A percentile compares a stretch with the other conserved stretches of the same genome.
Conservation (phyloP, 768 basidiomycete species). For the Ephemerocybe angulata region DNA sequence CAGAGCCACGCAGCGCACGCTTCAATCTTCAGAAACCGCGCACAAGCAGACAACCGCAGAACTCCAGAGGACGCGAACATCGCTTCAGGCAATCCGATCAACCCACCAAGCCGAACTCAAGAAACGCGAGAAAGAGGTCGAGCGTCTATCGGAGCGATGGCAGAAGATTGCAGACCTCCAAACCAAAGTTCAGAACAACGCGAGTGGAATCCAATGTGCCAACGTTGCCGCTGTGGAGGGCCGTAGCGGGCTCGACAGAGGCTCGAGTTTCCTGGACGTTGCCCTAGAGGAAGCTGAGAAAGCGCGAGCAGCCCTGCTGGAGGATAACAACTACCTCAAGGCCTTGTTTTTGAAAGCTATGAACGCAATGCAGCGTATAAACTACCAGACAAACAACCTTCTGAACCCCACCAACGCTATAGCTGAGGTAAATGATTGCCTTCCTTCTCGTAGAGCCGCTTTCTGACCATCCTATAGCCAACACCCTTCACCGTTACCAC, state of each 20-base stretch:
- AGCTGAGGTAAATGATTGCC: slow-evolving; percentile 32
- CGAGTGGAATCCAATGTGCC: slow-evolving; percentile 52
- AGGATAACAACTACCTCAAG: slow-evolving; percentile 63
- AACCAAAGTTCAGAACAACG: slow-evolving; percentile 45
- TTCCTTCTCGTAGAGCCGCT: slow-evolving; percentile 2
- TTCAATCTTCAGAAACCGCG: slow-evolving; percentile 57
- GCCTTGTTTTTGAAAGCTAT: slow-evolving; percentile 57
- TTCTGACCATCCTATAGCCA: slow-evolving; percentile 32
- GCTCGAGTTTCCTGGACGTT: slow-evolving; percentile 55
- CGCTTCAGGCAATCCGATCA: slow-evolving; percentile 65
- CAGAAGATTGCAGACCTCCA: slow-evolving; percentile 67
- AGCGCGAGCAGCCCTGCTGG: slow-evolving; percentile 53
- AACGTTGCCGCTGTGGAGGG: slow-evolving; percentile 49
- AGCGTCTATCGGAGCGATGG: slow-evolving; percentile 74
- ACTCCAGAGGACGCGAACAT: slow-evolving; percentile 66
- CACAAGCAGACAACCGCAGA: slow-evolving; percentile 71
- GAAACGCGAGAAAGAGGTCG: slow-evolving; percentile 78
- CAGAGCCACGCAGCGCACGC: slow-evolving; percentile 50
- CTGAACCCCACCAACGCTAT: slow-evolving; percentile 44
- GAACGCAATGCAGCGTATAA: slow-evolving; percentile 59
- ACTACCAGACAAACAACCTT: slow-evolving; percentile 43
- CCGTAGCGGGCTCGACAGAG: slow-evolving; percentile 43
- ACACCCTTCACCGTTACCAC: slow-evolving; percentile 40
- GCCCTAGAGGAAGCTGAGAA: slow-evolving; percentile 73
- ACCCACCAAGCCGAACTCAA: slow-evolving; percentile 70